These are phyloP conservation scores for Annulohypoxylon nitens DNA, from an alignment of 495 filamentous ascomycete species.

Conservation along the genomic window DNA sequence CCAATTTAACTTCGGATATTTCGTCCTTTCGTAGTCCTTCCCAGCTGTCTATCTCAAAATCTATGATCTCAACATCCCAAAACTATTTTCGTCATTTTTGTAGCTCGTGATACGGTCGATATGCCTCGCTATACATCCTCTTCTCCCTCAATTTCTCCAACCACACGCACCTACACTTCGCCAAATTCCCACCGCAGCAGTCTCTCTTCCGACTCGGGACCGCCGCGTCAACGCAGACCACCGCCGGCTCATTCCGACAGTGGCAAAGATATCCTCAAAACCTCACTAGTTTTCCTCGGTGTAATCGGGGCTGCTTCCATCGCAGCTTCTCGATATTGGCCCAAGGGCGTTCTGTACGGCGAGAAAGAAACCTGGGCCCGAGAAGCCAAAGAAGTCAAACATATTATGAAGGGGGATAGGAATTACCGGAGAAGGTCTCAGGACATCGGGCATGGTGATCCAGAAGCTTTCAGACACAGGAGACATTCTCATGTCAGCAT, in stretches of 20 bases:
- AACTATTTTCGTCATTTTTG: neutral
- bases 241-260: conserved; percentile 14
- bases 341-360: conserved; percentile 56
- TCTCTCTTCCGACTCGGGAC: neutral
- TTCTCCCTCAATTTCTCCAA: conserved; percentile 29
- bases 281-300: conserved; percentile 56
- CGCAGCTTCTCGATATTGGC: conserved; percentile 57
- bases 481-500: conserved; percentile 9
- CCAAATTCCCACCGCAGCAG: conserved; percentile 31
- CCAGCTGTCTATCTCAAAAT: no score
- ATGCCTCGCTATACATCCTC: conserved; percentile 40
- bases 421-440: conserved; percentile 11
- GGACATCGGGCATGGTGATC: conserved; percentile 2
- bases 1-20: neutral
- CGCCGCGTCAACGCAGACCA: neutral
- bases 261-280: conserved; percentile 44
- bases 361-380: conserved; percentile 52
- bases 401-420: conserved; percentile 10
- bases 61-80: neutral
- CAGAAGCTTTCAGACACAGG: neutral
- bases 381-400: conserved; percentile 37
- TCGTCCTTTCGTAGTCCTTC: neutral
- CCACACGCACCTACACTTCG: conserved; percentile 6
- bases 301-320: conserved; percentile 54
- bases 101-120: neutral